Percentiles rank a stretch among this genome's conserved stretches.
Conservation (phyloP, 2,329 filamentous ascomycete species). For the Emmonsiellopsis sp. region DNA sequence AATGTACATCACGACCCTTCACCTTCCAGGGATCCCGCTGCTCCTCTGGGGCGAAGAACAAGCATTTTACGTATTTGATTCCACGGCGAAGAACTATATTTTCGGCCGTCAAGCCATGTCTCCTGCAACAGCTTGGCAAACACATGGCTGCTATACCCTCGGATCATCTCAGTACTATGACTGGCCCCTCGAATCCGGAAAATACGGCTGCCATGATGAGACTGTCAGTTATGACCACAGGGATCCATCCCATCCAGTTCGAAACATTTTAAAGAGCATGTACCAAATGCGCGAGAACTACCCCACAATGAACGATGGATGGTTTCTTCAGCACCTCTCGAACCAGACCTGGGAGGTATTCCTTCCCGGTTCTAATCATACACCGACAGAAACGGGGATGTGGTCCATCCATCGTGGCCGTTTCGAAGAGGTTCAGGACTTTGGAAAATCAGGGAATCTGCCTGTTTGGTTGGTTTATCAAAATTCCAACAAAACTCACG, state of each 20-base stretch:
- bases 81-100: constrained; percentile 55
- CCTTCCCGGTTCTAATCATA: constrained; percentile 43
- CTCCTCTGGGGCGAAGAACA: constrained; percentile 59
- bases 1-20: constrained; percentile 49
- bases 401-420: constrained; percentile 50
- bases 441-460: constrained; percentile 36
- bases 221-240: constrained; percentile 51
- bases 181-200: constrained; percentile 47
- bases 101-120: constrained; percentile 57
- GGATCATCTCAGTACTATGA: constrained; percentile 48
- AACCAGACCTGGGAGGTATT: constrained; percentile 45
- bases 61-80: constrained; percentile 54
- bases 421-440: constrained; percentile 43
- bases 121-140: constrained; percentile 52
- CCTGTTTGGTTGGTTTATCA: constrained; percentile 38
- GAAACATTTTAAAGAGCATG: constrained; percentile 53
- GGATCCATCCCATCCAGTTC: constrained; percentile 52
- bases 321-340: constrained; percentile 45
- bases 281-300: constrained; percentile 49
- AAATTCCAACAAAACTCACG: constrained; percentile 38
- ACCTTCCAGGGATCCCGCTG: constrained; percentile 52
- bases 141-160: constrained; percentile 54
- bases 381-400: constrained; percentile 48
- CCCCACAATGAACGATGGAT: constrained; percentile 52
- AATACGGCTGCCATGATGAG: constrained; percentile 48